Evolutionary conservation across 345 rosid species (phyloP).

Genomic region (Triadica sebifera): DNA sequence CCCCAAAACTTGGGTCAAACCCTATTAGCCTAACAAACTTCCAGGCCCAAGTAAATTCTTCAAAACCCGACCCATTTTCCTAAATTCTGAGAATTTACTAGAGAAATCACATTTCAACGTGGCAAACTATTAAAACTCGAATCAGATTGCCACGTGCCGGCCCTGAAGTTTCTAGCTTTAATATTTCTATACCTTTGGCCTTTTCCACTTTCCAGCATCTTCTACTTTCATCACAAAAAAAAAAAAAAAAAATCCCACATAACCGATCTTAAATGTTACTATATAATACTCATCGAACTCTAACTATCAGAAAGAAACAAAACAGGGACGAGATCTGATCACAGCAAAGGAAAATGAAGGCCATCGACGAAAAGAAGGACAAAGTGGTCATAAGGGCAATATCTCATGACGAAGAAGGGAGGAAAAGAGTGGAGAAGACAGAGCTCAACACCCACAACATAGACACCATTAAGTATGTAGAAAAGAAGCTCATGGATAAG

Average conservation of each 20-base stretch:
- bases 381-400: slow-evolving; percentile 45
- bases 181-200: neutral
- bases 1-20: too few relatives aligned
- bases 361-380: slow-evolving; percentile 41
- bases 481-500: slow-evolving; percentile 64
- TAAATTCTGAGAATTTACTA: neutral
- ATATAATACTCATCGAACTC: neutral
- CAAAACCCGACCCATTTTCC: neutral
- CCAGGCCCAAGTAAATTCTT: neutral
- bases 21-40: neutral
- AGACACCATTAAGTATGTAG: slow-evolving; percentile 58
- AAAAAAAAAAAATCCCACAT: neutral
- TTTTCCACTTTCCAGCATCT: slow-evolving; percentile 23
- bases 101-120: slow-evolving; percentile 6
- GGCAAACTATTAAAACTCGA: neutral
- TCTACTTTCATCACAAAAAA: neutral
- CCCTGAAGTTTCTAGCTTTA: slow-evolving; percentile 24
- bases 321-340: neutral
- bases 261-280: too few relatives aligned
- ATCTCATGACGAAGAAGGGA: slow-evolving; percentile 48
- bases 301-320: neutral
- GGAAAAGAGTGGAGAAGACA: slow-evolving; percentile 44
- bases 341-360: slow-evolving; percentile 25
- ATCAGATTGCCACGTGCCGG: neutral
- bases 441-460: slow-evolving; percentile 45